Evolutionary conservation across 1,284 basidiomycete genomes (phyloP).

Genomic region (Uromyces viciae-fabae): DNA sequence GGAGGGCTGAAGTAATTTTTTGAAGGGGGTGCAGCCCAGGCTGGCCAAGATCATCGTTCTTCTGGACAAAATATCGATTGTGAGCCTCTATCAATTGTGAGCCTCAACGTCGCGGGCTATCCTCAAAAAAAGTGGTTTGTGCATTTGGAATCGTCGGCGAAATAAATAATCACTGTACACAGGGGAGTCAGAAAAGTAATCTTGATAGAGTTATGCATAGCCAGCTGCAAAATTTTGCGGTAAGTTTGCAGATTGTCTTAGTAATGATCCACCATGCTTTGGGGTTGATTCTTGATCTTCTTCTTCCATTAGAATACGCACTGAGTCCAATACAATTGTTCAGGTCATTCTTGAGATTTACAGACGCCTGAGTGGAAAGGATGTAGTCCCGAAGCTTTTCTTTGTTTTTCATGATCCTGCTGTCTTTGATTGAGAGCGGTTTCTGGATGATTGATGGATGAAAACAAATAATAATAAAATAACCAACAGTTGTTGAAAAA

Average conservation of each 20-base stretch:
- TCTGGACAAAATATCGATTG: neutral
- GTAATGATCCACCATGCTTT: neutral
- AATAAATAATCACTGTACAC: neutral
- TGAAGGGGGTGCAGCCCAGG: neutral
- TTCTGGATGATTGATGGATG: neutral
- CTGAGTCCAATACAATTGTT: too few species aligned
- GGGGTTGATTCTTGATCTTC: too few species aligned
- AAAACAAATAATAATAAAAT: neutral
- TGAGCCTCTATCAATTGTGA: neutral
- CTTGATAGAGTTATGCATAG: neutral
- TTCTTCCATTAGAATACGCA: too few species aligned
- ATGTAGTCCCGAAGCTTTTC: too few species aligned
- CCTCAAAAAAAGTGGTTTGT: neutral
- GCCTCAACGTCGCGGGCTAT: neutral
- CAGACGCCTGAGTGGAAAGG: too few species aligned
- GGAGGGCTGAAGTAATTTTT: neutral
- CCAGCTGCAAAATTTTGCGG: neutral
- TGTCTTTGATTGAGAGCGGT: neutral
- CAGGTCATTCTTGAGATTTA: too few species aligned
- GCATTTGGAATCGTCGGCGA: slow-evolving; percentile 19
- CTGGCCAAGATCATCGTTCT: neutral
- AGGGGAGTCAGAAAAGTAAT: neutral
- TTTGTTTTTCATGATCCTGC: too few species aligned
- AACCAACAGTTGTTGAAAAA: too few species aligned
- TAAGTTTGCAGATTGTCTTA: neutral